Evolutionary conservation across 441 rosid genomes (phyloP).

Genomic region (Pelargonium myrrhifolium): DNA sequence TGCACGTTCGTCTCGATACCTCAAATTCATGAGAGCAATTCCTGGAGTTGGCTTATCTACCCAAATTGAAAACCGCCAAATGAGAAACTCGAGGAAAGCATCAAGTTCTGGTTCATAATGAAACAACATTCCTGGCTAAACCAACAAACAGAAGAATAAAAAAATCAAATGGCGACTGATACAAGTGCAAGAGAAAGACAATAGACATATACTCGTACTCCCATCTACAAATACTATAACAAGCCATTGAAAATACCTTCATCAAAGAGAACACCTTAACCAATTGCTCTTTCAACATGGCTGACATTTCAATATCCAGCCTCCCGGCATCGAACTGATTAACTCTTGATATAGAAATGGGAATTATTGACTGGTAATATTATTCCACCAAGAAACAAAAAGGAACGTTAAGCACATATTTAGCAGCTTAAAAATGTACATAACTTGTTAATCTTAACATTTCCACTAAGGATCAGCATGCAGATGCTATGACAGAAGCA

Average conservation of each 20-base stretch:
- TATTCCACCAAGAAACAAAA: conserved; percentile 4
- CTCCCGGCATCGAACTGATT: conserved; percentile 94
- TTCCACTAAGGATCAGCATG: too few species aligned
- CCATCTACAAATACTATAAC: conserved; percentile 3
- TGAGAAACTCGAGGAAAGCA: conserved; percentile 95
- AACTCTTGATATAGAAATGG: conserved; percentile 76
- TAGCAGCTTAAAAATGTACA: background rate
- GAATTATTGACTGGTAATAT: conserved; percentile 45
- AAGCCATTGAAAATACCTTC: conserved; percentile 49
- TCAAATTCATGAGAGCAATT: conserved; percentile 77
- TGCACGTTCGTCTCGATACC: conserved; percentile 78
- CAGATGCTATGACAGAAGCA: too few species aligned
- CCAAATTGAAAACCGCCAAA: conserved; percentile 98
- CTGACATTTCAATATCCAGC: conserved; percentile 88
- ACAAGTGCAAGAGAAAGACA: background rate
- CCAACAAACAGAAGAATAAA: conserved; percentile 29
- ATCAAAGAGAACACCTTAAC: conserved; percentile 83
- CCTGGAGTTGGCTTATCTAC: conserved; percentile 97
- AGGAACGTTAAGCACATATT: background rate
- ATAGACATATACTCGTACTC: background rate
- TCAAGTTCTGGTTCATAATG: conserved; percentile 96
- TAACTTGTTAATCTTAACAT: too few species aligned
- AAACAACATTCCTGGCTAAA: conserved; percentile 97
- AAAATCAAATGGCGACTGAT: conserved; percentile 19
- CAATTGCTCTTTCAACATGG: conserved; percentile 88